Evolutionary conservation across 2,329 filamentous ascomycete genomes (phyloP).

Genomic region (Bretziella fagacearum): DNA sequence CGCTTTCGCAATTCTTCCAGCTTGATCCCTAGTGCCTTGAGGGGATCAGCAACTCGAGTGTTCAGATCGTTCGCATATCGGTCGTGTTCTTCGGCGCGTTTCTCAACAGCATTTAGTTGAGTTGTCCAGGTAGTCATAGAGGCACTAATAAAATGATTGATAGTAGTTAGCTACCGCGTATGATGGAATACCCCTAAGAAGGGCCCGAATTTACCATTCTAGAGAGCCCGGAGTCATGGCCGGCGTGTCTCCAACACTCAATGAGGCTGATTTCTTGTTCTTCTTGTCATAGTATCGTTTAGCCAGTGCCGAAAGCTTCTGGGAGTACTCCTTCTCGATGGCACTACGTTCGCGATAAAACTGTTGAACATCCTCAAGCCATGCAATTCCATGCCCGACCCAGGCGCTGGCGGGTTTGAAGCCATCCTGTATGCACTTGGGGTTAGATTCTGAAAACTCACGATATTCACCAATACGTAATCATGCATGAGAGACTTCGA

Average conservation of each 20-base stretch:
- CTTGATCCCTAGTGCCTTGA: conserved; percentile 54
- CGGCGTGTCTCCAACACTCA: conserved; percentile 89
- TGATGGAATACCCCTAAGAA: no score
- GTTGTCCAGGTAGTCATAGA: conserved; percentile 95
- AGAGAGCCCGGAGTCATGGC: conserved; percentile 87
- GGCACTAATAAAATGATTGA: conserved; percentile 37
- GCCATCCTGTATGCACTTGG: conserved; percentile 54
- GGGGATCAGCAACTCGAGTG: conserved; percentile 65
- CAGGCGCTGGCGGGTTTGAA: conserved; percentile 91
- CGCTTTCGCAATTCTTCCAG: conserved; percentile 89
- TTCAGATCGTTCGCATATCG: conserved; percentile 64
- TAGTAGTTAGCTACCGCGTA: neutral
- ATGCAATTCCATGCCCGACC: conserved; percentile 76
- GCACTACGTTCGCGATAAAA: conserved; percentile 90
- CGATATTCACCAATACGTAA: neutral
- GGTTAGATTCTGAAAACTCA: conserved; percentile 1
- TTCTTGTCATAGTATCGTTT: conserved; percentile 98
- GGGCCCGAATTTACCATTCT: conserved; percentile 50
- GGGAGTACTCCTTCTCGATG: conserved; percentile 93
- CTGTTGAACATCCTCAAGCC: conserved; percentile 91
- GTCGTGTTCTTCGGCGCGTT: conserved; percentile 76
- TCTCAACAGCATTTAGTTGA: conserved; percentile 78
- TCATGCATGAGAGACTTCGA: neutral
- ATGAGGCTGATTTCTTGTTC: conserved; percentile 64
- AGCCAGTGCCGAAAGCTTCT: conserved; percentile 70